Base-by-base conservation (phyloP, 2,329 filamentous ascomycete genomes). In the Geosmithia morbida region DNA sequence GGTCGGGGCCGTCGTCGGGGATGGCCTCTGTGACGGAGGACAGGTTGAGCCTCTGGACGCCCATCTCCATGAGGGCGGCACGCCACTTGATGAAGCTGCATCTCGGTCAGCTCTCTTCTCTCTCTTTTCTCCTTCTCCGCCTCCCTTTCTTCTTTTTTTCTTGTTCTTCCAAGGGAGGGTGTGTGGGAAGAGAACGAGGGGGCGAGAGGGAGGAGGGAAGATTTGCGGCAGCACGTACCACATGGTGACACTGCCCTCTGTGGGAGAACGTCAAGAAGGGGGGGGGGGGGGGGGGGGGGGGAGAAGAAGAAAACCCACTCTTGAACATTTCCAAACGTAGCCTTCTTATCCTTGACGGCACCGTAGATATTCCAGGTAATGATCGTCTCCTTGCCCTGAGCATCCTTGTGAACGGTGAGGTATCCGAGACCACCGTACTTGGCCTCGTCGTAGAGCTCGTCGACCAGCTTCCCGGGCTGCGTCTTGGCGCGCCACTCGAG, bases 361-460 rank as follows among this genome's bases (percentile, higher is more conserved):
- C 89, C 89, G 60, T 97, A 96, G 58, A 96, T 81, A 63, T 96
- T 96, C 83, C 89, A 96, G 2, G 86, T 92, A 45, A 89, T 81
- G 48, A 95, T 60, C 17, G 56, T 73, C 61, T 82, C 77, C 56
- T 77, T 69, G 50, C 67, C 65, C 22, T 46, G 46, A 11, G 7
- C 20, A 1, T 72, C 70, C 47, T 72, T 66, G 54, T 92, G 80
- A n/a, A 72, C 72, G 1, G 87, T 87, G 46, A 95, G 76, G 60
- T 85, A 96, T 40, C 89, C 90, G 49, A 96, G 64, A 2, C 81
- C 81, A 7, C 71, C 77, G 56, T 92, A 96, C 66, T 86, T 89
- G 49, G 66, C 66, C 53, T 73, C 71, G 56, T 76, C 75, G 64
- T 83, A 92, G 37, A 74, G 70, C 51, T 76, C 71, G 26, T 74